A percentile compares a stretch with the other conserved stretches of the same genome.
Conservation (phyloP, 768 basidiomycete species). For the Termitomyces sp. region DNA sequence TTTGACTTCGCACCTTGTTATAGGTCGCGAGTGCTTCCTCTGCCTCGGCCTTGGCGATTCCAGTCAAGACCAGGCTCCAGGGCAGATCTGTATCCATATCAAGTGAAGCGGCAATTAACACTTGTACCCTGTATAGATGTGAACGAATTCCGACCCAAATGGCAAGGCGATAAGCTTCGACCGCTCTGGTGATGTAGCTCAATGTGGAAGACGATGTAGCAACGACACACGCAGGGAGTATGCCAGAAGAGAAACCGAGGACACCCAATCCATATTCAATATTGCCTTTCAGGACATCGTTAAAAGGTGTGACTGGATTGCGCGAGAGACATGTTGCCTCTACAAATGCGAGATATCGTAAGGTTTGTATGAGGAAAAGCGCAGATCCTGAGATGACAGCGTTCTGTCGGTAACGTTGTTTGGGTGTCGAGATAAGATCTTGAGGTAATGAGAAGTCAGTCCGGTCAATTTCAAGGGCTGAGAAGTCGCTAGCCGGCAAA, state of each 20-base stretch:
- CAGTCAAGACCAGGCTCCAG: slow-evolving; percentile 19
- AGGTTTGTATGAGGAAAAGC: slow-evolving; percentile 44
- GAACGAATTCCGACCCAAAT: slow-evolving; percentile 48
- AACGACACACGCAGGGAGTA: slow-evolving; percentile 47
- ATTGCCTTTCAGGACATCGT: slow-evolving; percentile 29
- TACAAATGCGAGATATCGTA: slow-evolving; percentile 44
- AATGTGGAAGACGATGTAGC: slow-evolving; percentile 34
- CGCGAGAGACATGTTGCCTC: slow-evolving; percentile 11
- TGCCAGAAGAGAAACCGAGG: slow-evolving; percentile 52
- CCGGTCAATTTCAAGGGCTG: slow-evolving; percentile 30
- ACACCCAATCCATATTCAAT: slow-evolving; percentile 28
- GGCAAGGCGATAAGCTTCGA: slow-evolving; percentile 43
- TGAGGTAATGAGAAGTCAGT: slow-evolving; percentile 36
- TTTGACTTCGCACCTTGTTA: slow-evolving; percentile 11
- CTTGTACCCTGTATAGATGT: slow-evolving; percentile 22
- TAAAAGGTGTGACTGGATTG: slow-evolving; percentile 19
- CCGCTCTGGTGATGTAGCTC: slow-evolving; percentile 35
- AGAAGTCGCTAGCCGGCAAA: slow-evolving; percentile 31
- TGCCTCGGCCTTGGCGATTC: slow-evolving; percentile 24
- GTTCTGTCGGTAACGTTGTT: slow-evolving; percentile 32
- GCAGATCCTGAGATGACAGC: slow-evolving; percentile 42
- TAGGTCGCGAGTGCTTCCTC: slow-evolving; percentile 15
- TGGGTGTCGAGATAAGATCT: slow-evolving; percentile 31
- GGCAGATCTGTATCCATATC: slow-evolving; percentile 19
- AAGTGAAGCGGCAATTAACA: slow-evolving; percentile 16